Conservation (phyloP, 768 basidiomycete genomes). For the Suillus weaverae region DNA sequence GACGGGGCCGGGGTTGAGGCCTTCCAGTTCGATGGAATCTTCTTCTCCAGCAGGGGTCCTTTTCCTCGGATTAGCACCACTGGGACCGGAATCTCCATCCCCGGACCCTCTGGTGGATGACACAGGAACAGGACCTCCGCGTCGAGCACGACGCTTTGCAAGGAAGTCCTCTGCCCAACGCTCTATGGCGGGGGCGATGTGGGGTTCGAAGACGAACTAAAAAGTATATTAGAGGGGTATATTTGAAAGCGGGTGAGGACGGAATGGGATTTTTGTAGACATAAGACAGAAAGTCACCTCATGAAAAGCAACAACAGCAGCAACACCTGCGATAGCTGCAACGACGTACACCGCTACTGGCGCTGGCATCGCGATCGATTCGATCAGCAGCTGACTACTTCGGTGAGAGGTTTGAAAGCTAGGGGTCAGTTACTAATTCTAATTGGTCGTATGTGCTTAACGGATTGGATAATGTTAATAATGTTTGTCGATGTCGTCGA, state of each 20-base stretch:
- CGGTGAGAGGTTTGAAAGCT: background rate
- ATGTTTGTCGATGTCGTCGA: background rate
- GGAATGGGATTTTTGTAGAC: background rate
- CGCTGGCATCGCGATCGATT: conserved; percentile 23
- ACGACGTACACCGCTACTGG: conserved; percentile 48
- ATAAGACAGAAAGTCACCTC: conserved; percentile 42
- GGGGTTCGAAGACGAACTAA: conserved; percentile 71
- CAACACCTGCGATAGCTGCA: conserved; percentile 50
- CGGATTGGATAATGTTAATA: too few species aligned
- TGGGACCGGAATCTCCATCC: conserved; percentile 2
- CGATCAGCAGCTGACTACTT: background rate
- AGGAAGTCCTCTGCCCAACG: conserved; percentile 35
- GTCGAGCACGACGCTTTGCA: conserved; percentile 27
- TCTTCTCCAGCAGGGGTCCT: conserved; percentile 19
- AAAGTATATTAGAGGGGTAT: background rate
- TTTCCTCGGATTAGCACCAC: conserved; percentile 16
- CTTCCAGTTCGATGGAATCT: conserved; percentile 49
- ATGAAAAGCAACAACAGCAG: conserved; percentile 53
- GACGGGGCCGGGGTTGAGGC: conserved; percentile 42
- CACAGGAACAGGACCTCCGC: conserved; percentile 26
- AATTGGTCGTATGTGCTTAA: background rate
- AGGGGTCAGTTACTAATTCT: conserved; percentile 3
- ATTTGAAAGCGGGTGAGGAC: background rate
- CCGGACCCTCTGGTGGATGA: conserved; percentile 19
- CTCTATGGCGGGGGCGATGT: conserved; percentile 63